A percentile compares a stretch with the other conserved stretches of the same genome.
These are phyloP conservation scores for Trametes sp. DNA, from an alignment of 1,284 basidiomycete genomes.

Conservation along the genomic window DNA sequence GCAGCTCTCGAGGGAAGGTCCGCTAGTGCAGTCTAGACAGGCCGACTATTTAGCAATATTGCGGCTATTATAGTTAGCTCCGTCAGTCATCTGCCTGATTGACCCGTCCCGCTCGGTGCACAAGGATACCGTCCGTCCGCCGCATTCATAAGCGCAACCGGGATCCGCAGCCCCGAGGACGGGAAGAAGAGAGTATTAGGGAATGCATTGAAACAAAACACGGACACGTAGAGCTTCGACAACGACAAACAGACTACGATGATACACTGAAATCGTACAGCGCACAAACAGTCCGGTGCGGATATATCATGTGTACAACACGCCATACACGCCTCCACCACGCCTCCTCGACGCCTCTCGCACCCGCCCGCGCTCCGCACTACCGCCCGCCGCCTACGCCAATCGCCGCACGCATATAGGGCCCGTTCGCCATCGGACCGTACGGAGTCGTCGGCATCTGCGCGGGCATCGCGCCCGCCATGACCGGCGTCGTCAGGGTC, in stretches of 20 bases:
- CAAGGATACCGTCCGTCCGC: not conserved
- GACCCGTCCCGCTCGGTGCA: not conserved
- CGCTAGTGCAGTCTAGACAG: not conserved
- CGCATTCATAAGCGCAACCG: not conserved
- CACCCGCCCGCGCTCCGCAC: conserved; percentile 22
- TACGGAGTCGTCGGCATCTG: conserved; percentile 61
- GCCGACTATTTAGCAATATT: not conserved
- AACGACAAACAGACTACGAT: conserved; percentile 23
- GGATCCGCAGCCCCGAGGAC: too few species aligned
- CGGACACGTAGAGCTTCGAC: conserved; percentile 24
- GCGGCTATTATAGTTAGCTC: not conserved
- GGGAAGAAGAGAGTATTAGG: not conserved
- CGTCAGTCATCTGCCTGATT: conserved; percentile 3
- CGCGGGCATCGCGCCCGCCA: conserved; percentile 45
- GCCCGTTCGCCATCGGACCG: conserved; percentile 66
- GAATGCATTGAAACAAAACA: conserved; percentile 21
- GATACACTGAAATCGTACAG: conserved; percentile 29
- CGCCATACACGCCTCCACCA: conserved; percentile 11
- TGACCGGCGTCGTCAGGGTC: conserved; percentile 50
- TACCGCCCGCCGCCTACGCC: conserved; percentile 67
- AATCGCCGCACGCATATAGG: conserved; percentile 68
- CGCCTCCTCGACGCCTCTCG: not conserved
- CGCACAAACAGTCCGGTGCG: conserved; percentile 25
- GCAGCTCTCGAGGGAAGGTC: not conserved
- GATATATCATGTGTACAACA: conserved; percentile 24